These are phyloP conservation scores for Sporothrix schenckii DNA, from an alignment of 2,329 filamentous ascomycete species.

Conservation along the genomic window DNA sequence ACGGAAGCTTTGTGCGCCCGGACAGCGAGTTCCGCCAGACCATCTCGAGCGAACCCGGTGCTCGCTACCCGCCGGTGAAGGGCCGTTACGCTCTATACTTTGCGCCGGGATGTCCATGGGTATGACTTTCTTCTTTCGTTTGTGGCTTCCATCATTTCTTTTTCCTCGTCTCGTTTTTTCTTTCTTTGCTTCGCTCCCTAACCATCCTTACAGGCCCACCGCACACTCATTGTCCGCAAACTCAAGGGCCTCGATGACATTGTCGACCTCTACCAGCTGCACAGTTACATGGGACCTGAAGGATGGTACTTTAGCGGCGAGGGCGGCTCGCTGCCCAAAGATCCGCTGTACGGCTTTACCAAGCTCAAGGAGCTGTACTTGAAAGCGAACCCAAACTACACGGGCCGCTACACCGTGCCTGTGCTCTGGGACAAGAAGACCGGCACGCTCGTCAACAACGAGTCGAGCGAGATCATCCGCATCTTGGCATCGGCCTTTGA, in stretches of 20 bases:
- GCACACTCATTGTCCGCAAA: slow-evolving; percentile 70
- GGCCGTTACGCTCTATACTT: slow-evolving; percentile 65
- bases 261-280: slow-evolving; percentile 68
- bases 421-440: slow-evolving; percentile 70
- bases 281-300: slow-evolving; percentile 64
- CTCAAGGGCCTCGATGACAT: slow-evolving; percentile 74
- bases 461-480: slow-evolving; percentile 80
- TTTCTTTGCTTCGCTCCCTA: too few species aligned
- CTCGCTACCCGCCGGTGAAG: slow-evolving; percentile 61
- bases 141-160: too few species aligned
- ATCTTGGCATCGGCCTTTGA: slow-evolving; percentile 81
- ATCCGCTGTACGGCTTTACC: slow-evolving; percentile 66
- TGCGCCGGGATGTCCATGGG: slow-evolving; percentile 62
- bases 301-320: slow-evolving; percentile 57
- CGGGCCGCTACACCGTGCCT: slow-evolving; percentile 73
- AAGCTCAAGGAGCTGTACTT: slow-evolving; percentile 73
- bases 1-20: slow-evolving; percentile 56
- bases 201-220: slow-evolving; percentile 62
- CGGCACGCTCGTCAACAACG: slow-evolving; percentile 77
- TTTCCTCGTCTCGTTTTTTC: too few species aligned
- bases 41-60: slow-evolving; percentile 55
- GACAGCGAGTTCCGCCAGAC: slow-evolving; percentile 58
- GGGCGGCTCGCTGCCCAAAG: slow-evolving; percentile 54
- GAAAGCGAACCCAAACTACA: slow-evolving; percentile 66
- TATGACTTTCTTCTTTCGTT: too few species aligned